Percentiles rank a stretch among this genome's conserved stretches.
Evolutionary conservation across 2,329 filamentous ascomycete species (phyloP).

Genomic region (Alternaria conjuncta): DNA sequence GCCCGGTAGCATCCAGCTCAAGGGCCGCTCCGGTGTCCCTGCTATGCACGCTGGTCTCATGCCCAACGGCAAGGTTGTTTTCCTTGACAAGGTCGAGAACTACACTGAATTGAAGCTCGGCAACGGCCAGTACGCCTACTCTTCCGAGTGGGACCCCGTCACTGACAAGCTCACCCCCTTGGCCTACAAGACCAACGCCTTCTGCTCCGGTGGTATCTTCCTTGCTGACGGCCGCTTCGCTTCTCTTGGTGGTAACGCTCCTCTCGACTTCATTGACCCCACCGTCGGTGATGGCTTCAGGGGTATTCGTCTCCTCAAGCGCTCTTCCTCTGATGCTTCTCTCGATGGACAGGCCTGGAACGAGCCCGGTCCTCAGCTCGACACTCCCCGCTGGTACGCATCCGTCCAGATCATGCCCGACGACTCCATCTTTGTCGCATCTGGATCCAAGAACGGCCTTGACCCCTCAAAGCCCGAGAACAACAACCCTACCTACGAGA

Average conservation of each 20-base stretch:
- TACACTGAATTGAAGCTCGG: slow-evolving; percentile 63
- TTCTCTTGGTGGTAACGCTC: slow-evolving; percentile 65
- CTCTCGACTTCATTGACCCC: slow-evolving; percentile 61
- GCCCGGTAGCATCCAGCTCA: slow-evolving; percentile 56
- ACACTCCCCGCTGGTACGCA: slow-evolving; percentile 66
- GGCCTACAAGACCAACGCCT: slow-evolving; percentile 64
- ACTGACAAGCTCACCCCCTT: slow-evolving; percentile 57
- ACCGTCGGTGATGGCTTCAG: slow-evolving; percentile 66
- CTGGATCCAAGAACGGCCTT: slow-evolving; percentile 65
- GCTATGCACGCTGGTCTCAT: slow-evolving; percentile 68
- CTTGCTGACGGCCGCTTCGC: slow-evolving; percentile 63
- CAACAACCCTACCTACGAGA: slow-evolving; percentile 70
- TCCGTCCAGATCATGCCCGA: slow-evolving; percentile 65
- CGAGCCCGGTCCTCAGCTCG: slow-evolving; percentile 63
- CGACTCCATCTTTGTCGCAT: slow-evolving; percentile 64
- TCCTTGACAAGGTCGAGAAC: slow-evolving; percentile 69
- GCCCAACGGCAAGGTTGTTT: slow-evolving; percentile 65
- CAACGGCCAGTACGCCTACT: slow-evolving; percentile 65
- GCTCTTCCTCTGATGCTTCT: slow-evolving; percentile 53
- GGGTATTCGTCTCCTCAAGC: slow-evolving; percentile 62
- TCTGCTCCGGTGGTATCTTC: slow-evolving; percentile 66
- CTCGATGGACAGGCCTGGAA: slow-evolving; percentile 60
- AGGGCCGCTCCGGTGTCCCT: slow-evolving; percentile 66
- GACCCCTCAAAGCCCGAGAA: slow-evolving; percentile 61
- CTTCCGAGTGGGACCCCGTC: slow-evolving; percentile 63